Base-by-base conservation (phyloP, 2,329 filamentous ascomycete genomes). In the Stemphylium lycopersici region DNA sequence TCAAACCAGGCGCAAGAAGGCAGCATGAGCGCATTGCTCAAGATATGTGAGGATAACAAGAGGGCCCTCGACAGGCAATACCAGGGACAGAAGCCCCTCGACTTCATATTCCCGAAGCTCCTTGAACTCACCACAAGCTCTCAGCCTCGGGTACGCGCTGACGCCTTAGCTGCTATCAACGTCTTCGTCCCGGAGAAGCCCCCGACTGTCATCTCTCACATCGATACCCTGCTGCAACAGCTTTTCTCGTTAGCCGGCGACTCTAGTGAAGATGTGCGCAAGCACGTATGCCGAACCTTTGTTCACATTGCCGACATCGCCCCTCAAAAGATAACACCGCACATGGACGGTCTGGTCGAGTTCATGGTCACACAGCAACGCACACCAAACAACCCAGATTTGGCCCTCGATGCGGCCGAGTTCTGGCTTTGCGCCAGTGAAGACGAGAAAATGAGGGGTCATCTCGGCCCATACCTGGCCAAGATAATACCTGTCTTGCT, bases 361-460 rank as follows among this genome's bases (percentile, higher is more conserved):
- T 99, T 97, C 72, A 95, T 97, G 74, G 85, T 98, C 54, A 82
- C 86, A 26, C 95, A 99, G 73, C 95, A 99, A 75, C 87, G 89
- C 74, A 89, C 88, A 59, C 77, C 79, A 20, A 87, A 93, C 22
- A 93, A 98, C 62, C 88, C 93, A 50, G 92, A 98, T 37, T 81
- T 99, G 54, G 92, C 93, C 33, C 87, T 96, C 62, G 95, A 99
- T 73, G 95, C 95, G 7, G 92, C 95, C 4, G 95, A 99, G 75
- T 99, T 99, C 72, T 99, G 96, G 92, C 85, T 99, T 39, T 91
- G 91, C 34, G 88, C 96, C 16, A 93, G 92, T 56, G 95, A 97
- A 73, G 91, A 96, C 71, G 85, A 90, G 37, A 85, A 89, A 55
- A 79, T 98, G 48, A 91, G 91, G 79, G 83, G 87, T 62, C 84